Evolutionary conservation across 345 rosid genomes (phyloP), one percentile per base, ranked within the genome.

Genomic region (Abelmoschus esculentus): DNA sequence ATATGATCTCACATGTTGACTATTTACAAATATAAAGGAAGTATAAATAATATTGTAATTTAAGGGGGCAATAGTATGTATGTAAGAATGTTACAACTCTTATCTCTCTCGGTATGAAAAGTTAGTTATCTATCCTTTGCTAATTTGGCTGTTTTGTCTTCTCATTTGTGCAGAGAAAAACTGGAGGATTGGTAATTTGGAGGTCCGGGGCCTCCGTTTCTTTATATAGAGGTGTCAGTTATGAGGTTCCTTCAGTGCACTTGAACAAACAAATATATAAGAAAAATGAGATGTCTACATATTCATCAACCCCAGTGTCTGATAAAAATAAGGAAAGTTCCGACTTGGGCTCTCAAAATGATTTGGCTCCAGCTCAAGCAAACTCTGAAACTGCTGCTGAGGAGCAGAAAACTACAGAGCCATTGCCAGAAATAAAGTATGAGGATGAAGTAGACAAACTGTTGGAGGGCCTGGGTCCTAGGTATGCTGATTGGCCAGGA

Each of bases 111-210:
- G 14, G 13, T 65, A 26, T 65, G 38, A 66, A 15, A 46, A 28
- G 70, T 46, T 26, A 13, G 36, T 66, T 47, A 15, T 22, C 26
- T 59, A 60, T 70, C 67, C 28, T 58, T n/a, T 42, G 36, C 32
- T 36, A 0, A 47, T 10, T 57, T 13, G 64, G 63, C 57, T 61
- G 66, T 54, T 61, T 10, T 13, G 58, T 66, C 60, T 38, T 14
- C 54, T 63, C 67, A 60, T 49, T 49, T 77, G 67, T 49, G 26
- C 86, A 91, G 98, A 89, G 85, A 83, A 93, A 86, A 85, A 93
- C 97, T 44, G 97, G 98, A 63, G 98, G 98, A 38, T 80, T 93
- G 82, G 98, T 93, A 74, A 83, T 93, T 69, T 93, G 98, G 98
- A 88, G 98, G 79, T 91, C 92, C 15, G 98, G 96, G 60, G 82